These are phyloP conservation scores for Naganishia albida DNA, from an alignment of 1,284 basidiomycete species.

Conservation along the genomic window DNA sequence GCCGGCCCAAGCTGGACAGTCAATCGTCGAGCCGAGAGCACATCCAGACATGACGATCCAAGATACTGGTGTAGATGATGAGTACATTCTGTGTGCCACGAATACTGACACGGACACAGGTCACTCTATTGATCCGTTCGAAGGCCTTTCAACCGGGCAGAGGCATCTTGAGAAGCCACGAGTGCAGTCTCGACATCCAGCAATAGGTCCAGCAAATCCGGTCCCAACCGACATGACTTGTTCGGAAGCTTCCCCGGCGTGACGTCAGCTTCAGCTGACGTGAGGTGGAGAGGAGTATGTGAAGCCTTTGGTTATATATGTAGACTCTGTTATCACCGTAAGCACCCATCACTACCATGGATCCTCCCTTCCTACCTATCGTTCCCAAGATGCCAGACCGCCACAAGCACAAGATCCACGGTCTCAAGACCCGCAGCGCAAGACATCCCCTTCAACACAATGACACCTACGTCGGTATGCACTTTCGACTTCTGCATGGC, in stretches of 20 bases:
- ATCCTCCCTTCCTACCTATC: not conserved
- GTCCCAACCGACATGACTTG: not conserved
- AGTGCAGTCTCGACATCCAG: no score
- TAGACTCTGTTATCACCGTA: not conserved
- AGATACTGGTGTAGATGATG: no score
- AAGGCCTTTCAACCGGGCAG: no score
- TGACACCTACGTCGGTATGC: constrained; percentile 24
- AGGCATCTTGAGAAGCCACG: no score
- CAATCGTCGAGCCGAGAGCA: no score
- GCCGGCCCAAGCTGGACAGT: no score
- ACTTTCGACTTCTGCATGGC: constrained; percentile 15
- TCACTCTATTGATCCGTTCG: no score
- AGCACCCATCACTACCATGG: not conserved
- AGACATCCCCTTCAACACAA: constrained; percentile 20
- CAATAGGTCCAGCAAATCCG: no score
- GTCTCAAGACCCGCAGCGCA: constrained; percentile 11
- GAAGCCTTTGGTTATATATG: not conserved
- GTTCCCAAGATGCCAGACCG: constrained; percentile 1
- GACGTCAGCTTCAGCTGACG: not conserved
- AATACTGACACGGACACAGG: no score
- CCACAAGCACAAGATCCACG: constrained; percentile 18
- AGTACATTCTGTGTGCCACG: no score
- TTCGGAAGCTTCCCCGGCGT: not conserved
- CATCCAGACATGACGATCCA: no score
- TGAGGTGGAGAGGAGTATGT: not conserved